These are phyloP conservation scores for Epichloe sp. DNA, from an alignment of 2,329 filamentous ascomycete genomes.

Conservation along the genomic window DNA sequence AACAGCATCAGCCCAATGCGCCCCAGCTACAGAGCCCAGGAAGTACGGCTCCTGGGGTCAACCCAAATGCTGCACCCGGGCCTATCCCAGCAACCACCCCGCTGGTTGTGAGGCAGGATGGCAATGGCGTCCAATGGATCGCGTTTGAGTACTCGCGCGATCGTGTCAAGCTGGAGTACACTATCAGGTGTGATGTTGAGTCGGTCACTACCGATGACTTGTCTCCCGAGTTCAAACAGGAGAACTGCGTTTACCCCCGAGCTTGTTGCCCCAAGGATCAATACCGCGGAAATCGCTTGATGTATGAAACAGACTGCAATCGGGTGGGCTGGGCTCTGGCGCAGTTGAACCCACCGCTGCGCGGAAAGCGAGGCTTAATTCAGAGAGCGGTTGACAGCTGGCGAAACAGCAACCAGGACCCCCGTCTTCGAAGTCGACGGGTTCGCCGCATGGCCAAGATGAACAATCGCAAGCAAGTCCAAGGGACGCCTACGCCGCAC, in stretches of 20 bases:
- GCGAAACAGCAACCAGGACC: constrained; percentile 98
- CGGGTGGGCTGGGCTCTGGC: constrained; percentile 98
- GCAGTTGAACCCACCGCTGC: constrained; percentile 77
- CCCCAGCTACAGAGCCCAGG: constrained; percentile 27
- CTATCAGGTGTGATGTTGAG: constrained; percentile 94
- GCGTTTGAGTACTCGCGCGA: constrained; percentile 96
- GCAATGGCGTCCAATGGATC: constrained; percentile 97
- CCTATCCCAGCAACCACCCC: constrained; percentile 96
- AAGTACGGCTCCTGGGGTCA: constrained; percentile 40
- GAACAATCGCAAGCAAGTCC: constrained; percentile 66
- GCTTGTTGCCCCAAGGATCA: constrained; percentile 92
- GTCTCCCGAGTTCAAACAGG: constrained; percentile 81
- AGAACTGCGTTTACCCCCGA: constrained; percentile 95
- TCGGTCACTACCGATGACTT: constrained; percentile 86
- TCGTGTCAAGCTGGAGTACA: constrained; percentile 98
- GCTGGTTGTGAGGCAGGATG: constrained; percentile 83
- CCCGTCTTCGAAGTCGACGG: constrained; percentile 74
- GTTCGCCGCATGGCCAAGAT: constrained; percentile 96
- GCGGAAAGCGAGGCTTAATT: constrained; percentile 89
- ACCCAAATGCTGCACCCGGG: constrained; percentile 83
- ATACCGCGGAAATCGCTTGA: constrained; percentile 87
- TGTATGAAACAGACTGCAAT: constrained; percentile 98
- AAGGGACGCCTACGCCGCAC: constrained; percentile 42
- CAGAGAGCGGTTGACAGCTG: constrained; percentile 96
- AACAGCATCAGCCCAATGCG: constrained; percentile 25